Evolutionary conservation across 2,329 filamentous ascomycete species (phyloP), one percentile per base, ranked within the genome.

Genomic region (Aureobasidium sp.): DNA sequence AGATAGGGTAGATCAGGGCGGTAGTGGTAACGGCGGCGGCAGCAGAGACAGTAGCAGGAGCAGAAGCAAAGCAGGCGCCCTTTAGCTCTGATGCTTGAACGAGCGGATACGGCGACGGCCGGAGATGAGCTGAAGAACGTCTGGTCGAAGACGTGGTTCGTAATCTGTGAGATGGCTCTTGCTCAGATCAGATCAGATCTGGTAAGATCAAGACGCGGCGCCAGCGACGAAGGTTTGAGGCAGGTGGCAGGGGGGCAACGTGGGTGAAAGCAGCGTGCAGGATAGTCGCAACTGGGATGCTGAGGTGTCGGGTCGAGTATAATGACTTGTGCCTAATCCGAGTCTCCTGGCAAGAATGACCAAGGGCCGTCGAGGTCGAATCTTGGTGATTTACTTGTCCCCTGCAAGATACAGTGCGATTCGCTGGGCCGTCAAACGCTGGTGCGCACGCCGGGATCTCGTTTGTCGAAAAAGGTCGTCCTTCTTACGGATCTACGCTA

Each of bases 401-500:
- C 55, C 55, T 60, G 57, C 46, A 34, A 60, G 57, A 60, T 60
- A 43, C 34, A 51, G 46, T 60, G 26, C 57, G 34, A 60, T 60
- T 60, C 57, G 57, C 57, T 51, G 32, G 39, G 55, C 43, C 55
- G 37, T 59, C 55, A 59, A 59, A 59, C 55, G 44, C 55, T 59
- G 55, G 55, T 59, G 55, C 43, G 55, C 44, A 13, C 15, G 55
- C 55, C 55, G 34, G 34, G 57, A 60, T 60, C 57, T 60, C 34
- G 57, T 50, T 26, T 36, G 41, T 60, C 44, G 44, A 50, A 50
- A 51, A 51, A 59, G 32, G 20, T 47, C 39, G 55, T 59, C 55
- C 26, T 59, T 48, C 27, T 46, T 37, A 29, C 53, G 53, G 53
- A 34, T 48, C 55, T 44, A 59, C 55, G 55, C 55, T 59, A 59